Evolutionary conservation across 148 eudicot genomes (phyloP), one percentile per base, ranked within the genome.

Genomic region (Nepenthes mirabilis): DNA sequence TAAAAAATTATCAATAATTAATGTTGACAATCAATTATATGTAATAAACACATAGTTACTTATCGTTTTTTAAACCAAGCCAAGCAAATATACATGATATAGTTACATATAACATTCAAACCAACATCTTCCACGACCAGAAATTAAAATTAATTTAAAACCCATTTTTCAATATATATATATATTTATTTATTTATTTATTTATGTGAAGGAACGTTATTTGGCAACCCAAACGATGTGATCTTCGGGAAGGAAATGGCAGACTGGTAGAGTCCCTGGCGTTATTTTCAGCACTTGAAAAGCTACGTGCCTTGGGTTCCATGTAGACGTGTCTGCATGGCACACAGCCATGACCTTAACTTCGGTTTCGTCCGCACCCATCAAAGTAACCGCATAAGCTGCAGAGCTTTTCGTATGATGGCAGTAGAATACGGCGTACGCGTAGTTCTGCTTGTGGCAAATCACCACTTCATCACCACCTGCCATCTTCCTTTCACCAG

Each of bases 261-360:
- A 87, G 34, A 87, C 60, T 23, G 23, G 23, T 0, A 87, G 72
- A 58, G 56, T 72, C 48, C 88, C 90, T 1, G 90, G 90, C 68
- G 77, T 72, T 13, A 80, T 84, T 37, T 82, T 78, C 11, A 87
- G 79, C 51, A 78, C 73, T 55, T 69, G 73, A 40, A 87, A 84
- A 7, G 85, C 85, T 74, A 84, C 60, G 35, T 82, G 83, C 53
- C 74, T 72, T 0, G 95, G 90, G 64, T 82, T 82, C 95, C 90
- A 87, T 48, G 36, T 61, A 1, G 87, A 69, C 1, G 95, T 87
- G 58, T 84, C 88, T 10, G 49, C 54, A 59, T 84, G 95, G 57
- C 95, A 87, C 14, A 84, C 74, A 1, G 80, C 84, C 36, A 70
- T 78, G 1, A 78, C 85, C 53, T 65, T 65, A 2, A 64, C 82